phyloP scores from a whole-genome alignment of 164 flowering plant genomes.

The Berberis thunbergii region DNA sequence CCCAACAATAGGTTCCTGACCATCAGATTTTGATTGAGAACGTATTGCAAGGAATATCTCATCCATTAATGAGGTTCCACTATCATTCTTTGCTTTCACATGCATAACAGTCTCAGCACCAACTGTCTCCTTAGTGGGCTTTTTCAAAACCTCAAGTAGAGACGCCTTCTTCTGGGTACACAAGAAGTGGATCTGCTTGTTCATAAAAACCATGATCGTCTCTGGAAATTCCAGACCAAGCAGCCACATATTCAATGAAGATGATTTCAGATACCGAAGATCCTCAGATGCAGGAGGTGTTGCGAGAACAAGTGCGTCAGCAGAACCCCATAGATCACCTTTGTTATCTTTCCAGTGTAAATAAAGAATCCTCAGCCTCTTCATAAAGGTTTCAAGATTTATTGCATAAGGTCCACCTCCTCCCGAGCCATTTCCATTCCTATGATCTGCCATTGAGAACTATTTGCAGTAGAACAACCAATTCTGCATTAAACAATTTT shows the following conservation, averaged over 20 bases:
- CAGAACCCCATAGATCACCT: conserved; percentile 41
- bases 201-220: too few species aligned
- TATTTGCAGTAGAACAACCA: too few species aligned
- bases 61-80: conserved; percentile 47
- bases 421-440: conserved; percentile 20
- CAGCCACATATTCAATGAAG: conserved; percentile 70
- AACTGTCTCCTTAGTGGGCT: conserved; percentile 30
- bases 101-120: conserved; percentile 34
- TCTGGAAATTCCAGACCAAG: conserved; percentile 72
- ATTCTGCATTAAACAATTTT: too few species aligned
- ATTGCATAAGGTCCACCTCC: conserved; percentile 26
- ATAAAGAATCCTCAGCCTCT: conserved; percentile 44
- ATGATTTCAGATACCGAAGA: conserved; percentile 63
- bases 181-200: conserved; percentile 37
- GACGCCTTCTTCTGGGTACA: conserved; percentile 72
- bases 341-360: conserved; percentile 49
- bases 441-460: conserved; percentile 27
- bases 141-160: conserved; percentile 45
- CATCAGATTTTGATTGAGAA: conserved; percentile 23
- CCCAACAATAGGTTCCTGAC: conserved; percentile 40
- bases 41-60: conserved; percentile 27
- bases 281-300: conserved; percentile 77
- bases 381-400: conserved; percentile 33
- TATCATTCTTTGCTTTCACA: conserved; percentile 58
- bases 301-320: conserved; percentile 48